Percentiles rank a stretch among this genome's conserved stretches.
phyloP scores from a whole-genome alignment of 306 rosid species.

The Cicer judaicum region DNA sequence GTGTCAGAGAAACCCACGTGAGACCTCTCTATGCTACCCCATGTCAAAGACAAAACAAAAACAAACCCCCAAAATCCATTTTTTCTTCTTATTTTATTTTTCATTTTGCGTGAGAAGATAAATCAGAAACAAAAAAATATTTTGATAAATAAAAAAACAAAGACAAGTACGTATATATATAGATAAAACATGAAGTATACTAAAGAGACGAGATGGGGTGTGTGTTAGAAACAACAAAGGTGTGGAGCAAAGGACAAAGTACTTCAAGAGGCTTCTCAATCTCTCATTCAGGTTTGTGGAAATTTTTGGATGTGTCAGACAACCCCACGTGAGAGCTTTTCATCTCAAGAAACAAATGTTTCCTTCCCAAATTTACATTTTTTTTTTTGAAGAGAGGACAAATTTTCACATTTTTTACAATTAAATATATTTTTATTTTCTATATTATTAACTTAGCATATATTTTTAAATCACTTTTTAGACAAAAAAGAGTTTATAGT shows the following conservation, averaged over 20 bases:
- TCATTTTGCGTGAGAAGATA: conserved; percentile 49
- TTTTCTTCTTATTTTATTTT: not conserved
- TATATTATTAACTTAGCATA: too few species aligned
- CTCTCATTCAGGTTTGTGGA: conserved; percentile 44
- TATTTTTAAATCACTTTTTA: too few species aligned
- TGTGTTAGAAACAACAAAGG: conserved; percentile 44
- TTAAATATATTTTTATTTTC: not conserved
- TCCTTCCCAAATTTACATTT: conserved; percentile 22
- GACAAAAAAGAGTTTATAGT: too few species aligned
- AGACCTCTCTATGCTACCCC: conserved; percentile 34
- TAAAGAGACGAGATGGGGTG: conserved; percentile 43
- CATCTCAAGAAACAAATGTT: conserved; percentile 48
- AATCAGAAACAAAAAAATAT: not conserved
- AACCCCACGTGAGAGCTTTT: conserved; percentile 58
- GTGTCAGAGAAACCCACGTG: conserved; percentile 65
- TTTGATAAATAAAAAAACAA: not conserved
- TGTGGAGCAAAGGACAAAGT: conserved; percentile 48
- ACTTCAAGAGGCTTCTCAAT: conserved; percentile 35
- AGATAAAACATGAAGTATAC: conserved; percentile 48
- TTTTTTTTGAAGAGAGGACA: not conserved
- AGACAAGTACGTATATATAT: conserved; percentile 30
- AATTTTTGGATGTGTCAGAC: conserved; percentile 52
- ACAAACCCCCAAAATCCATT: conserved; percentile 29
- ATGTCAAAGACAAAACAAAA: conserved; percentile 44
- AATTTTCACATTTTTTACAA: not conserved